phyloP scores from a whole-genome alignment of 176 grass and related monocot species.

The Secale cereale region DNA sequence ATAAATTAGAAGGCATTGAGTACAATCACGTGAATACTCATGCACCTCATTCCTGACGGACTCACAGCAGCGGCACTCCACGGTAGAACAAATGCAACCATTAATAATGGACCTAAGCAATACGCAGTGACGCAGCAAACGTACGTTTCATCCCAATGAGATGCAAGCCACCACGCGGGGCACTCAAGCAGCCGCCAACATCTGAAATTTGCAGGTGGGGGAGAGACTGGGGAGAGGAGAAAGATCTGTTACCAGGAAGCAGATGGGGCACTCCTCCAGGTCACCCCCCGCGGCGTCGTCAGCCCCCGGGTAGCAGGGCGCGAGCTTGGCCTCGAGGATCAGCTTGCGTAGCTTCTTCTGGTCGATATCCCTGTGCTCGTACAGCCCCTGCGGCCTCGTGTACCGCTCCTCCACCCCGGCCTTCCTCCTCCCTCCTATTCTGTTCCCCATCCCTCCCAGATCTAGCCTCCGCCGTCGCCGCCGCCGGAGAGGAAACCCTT shows the following conservation, averaged over 20 bases:
- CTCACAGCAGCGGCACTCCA: neutral
- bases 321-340: constrained; percentile 95
- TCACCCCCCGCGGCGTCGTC: constrained; percentile 52
- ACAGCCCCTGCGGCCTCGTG: constrained; percentile 89
- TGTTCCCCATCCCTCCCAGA: constrained; percentile 80
- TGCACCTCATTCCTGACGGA: neutral
- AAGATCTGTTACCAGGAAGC: constrained; percentile 87
- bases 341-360: constrained; percentile 97
- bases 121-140: neutral
- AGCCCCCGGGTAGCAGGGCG: constrained; percentile 81
- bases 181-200: neutral
- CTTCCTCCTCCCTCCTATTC: constrained; percentile 75
- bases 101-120: constrained; percentile 2
- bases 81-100: constrained; percentile 15
- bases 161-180: neutral
- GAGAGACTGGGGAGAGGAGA: neutral
- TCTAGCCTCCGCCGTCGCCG: neutral
- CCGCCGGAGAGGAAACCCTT: constrained; percentile 38
- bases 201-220: neutral
- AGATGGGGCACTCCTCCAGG: constrained; percentile 98
- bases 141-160: neutral
- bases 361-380: constrained; percentile 89
- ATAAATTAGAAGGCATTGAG: neutral
- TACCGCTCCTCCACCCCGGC: constrained; percentile 82
- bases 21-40: neutral